A percentile compares a stretch with the other conserved stretches of the same genome.
These are phyloP conservation scores for Lentinula aciculospora DNA, from an alignment of 768 basidiomycete species.

Conservation along the genomic window DNA sequence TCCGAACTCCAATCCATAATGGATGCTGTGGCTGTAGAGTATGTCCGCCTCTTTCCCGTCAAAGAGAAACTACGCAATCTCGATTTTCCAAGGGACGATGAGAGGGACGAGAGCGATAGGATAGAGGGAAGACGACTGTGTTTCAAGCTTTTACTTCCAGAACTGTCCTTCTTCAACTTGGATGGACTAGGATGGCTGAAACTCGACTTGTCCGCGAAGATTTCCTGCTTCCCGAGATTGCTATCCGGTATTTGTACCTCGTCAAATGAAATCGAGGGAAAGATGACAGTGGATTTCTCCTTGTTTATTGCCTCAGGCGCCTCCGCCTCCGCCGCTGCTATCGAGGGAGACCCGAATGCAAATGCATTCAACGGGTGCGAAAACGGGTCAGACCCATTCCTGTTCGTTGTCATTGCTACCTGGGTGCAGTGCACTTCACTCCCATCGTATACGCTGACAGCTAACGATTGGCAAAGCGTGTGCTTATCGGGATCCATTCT, in stretches of 20 bases:
- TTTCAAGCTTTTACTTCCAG: not conserved
- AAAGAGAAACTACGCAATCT: not conserved
- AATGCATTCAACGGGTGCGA: not conserved
- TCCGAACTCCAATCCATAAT: not conserved
- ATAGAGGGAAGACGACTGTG: not conserved
- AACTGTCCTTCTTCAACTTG: not conserved
- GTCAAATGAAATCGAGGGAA: not conserved
- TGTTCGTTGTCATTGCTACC: not conserved
- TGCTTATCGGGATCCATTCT: not conserved
- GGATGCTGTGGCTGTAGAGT: not conserved
- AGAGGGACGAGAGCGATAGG: not conserved
- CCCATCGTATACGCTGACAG: not conserved
- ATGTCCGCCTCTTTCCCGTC: not conserved
- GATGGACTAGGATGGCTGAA: not conserved
- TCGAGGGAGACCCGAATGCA: not conserved
- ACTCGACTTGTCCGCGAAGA: not conserved
- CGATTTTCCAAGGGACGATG: not conserved
- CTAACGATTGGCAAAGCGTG: not conserved
- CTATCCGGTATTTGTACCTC: not conserved
- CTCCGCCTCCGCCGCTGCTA: not conserved
- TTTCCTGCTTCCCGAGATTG: not conserved
- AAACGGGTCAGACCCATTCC: not conserved
- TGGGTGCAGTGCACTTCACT: not conserved
- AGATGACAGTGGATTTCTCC: not conserved
- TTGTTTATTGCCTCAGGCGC: not conserved